Base-by-base conservation (phyloP, 805 yeast genomes). In the Spathaspora gorwiae region DNA sequence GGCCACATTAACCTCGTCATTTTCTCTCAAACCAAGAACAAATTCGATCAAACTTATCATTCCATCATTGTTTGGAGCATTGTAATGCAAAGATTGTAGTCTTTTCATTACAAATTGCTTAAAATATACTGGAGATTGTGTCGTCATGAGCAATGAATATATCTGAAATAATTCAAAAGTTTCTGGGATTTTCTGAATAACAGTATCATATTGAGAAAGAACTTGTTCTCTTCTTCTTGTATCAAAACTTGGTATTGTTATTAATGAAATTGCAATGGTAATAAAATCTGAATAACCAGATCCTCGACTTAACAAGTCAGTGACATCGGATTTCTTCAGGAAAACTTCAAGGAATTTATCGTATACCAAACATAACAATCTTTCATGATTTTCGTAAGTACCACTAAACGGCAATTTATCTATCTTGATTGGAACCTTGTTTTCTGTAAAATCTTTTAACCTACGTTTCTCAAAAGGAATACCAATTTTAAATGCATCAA, bases 21-120 rank as follows among this genome's bases (percentile, higher is more conserved):
- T 72, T 36, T 88, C 95, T 46, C 96, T 70, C 26, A 87, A 68
- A 0, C 96, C 96, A 11, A 86, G 68, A 0, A 87, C 72, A 50
- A 87, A 80, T 61, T 92, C 97, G 27, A 90, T 72, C 41, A 92
- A 63, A 1, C 90, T 74, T 27, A 78, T 64, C 1, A 94, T 80
- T 0, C 98, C 97, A 55, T 84, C 83, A 1, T 63, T 47, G 19
- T 54, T 60, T 2, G 75, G 61, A 24, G 95, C 73, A 37, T 72
- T 61, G 15, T 79, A 59, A 1, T 86, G 84, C 26, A 88, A 62
- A 3, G 60, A 48, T 0, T 84, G 76, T 3, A 92, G 67, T 40
- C 74, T 68, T 0, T 63, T 48, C 40, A 83, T 61, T 4, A 87
- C 69, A 46, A 73, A 66, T 6, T 51, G 51, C 40, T 73, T 72